Percentiles rank a stretch among this genome's conserved stretches.
Evolutionary conservation across 768 basidiomycete genomes (phyloP).

Genomic region (Lentinula raphanica): DNA sequence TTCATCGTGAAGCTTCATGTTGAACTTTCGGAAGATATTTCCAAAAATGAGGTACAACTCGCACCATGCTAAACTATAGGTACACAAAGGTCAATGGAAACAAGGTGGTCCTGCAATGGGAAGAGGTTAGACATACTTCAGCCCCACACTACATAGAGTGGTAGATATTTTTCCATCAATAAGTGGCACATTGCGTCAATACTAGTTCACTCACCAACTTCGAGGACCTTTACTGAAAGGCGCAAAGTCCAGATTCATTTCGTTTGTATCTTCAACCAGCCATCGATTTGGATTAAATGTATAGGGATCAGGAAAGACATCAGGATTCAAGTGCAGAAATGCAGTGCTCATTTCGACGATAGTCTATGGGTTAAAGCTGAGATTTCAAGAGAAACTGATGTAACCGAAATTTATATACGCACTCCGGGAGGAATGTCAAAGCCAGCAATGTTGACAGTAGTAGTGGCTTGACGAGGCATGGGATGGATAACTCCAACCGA

Average conservation of each 20-base stretch:
- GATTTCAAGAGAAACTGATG: neutral
- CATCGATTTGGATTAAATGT: conserved; percentile 39
- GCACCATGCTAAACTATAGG: conserved; percentile 15
- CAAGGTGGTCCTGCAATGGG: conserved; percentile 4
- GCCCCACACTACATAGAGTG: neutral
- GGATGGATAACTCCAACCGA: conserved; percentile 34
- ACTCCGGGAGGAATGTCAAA: conserved; percentile 34
- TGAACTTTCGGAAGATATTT: conserved; percentile 17
- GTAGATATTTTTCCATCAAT: no score
- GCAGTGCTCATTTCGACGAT: conserved; percentile 36
- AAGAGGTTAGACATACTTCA: neutral
- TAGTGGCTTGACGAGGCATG: conserved; percentile 33
- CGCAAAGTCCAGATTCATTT: conserved; percentile 36
- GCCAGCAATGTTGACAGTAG: conserved; percentile 29
- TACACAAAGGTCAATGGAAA: neutral
- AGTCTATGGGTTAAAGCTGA: conserved; percentile 24
- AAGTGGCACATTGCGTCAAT: neutral
- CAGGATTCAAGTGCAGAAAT: conserved; percentile 33
- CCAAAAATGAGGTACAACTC: conserved; percentile 17
- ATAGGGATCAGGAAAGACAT: conserved; percentile 35
- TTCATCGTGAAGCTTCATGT: conserved; percentile 8
- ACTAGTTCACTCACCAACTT: conserved; percentile 27
- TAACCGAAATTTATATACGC: conserved; percentile 13
- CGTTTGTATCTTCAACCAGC: conserved; percentile 29
- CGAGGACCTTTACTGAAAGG: conserved; percentile 40